Evolutionary conservation across 2,329 filamentous ascomycete genomes (phyloP).

Genomic region (Aulographum hederae): DNA sequence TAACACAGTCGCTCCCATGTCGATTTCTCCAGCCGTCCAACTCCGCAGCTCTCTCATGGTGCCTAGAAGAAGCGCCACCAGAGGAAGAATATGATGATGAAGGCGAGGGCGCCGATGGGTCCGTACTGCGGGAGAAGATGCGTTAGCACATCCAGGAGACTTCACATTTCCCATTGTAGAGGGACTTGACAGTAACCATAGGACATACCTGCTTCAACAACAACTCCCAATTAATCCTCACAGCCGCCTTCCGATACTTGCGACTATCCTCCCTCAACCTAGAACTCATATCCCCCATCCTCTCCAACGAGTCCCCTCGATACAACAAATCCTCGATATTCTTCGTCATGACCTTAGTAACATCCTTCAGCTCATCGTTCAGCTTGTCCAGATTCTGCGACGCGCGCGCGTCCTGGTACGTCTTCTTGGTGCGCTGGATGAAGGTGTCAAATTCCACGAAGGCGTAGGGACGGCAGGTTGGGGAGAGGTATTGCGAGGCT

Average conservation of each 20-base stretch:
- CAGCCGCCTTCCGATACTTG: slow-evolving; percentile 84
- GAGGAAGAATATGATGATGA: slow-evolving; percentile 72
- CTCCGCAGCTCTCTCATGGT: no score
- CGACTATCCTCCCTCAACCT: slow-evolving; percentile 78
- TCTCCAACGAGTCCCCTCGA: slow-evolving; percentile 79
- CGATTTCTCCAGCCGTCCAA: no score
- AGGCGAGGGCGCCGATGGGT: slow-evolving; percentile 62
- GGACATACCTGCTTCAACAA: slow-evolving; percentile 67
- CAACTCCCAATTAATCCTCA: slow-evolving; percentile 95
- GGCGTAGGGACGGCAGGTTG: slow-evolving; percentile 71
- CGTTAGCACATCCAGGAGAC: no score
- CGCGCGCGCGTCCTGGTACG: slow-evolving; percentile 83
- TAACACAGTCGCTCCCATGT: no score
- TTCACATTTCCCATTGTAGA: background rate
- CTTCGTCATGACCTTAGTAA: slow-evolving; percentile 99
- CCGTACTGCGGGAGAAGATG: slow-evolving; percentile 45
- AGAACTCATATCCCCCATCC: slow-evolving; percentile 90
- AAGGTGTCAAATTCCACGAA: slow-evolving; percentile 98
- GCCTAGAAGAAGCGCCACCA: slow-evolving; percentile 82
- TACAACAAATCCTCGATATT: slow-evolving; percentile 98
- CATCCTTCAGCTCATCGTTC: slow-evolving; percentile 92
- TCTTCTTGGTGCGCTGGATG: slow-evolving; percentile 79
- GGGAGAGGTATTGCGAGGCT: slow-evolving; percentile 50
- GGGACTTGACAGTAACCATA: background rate
- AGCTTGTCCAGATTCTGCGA: slow-evolving; percentile 85